Evolutionary conservation across 305 asterid genomes (phyloP).

Genomic region (Fraxinus sp.): DNA sequence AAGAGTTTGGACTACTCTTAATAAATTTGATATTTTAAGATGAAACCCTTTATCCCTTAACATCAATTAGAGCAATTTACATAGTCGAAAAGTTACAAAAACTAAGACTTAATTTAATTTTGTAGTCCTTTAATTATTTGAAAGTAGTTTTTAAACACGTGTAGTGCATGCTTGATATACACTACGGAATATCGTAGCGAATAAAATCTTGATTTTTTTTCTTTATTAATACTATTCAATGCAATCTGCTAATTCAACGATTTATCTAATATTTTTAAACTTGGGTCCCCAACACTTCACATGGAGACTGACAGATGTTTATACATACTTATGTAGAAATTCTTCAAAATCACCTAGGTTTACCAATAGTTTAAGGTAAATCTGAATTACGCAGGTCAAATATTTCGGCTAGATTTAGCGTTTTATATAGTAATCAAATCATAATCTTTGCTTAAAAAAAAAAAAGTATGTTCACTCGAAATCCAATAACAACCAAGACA

Average conservation of each 20-base stretch:
- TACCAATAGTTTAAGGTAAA: constrained; percentile 22
- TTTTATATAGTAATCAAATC: not conserved
- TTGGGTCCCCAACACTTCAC: constrained; percentile 35
- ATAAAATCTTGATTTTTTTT: not conserved
- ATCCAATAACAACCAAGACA: not conserved
- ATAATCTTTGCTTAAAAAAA: constrained; percentile 12
- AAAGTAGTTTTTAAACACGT: constrained; percentile 31
- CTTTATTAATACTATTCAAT: not conserved
- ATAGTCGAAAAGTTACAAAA: not conserved
- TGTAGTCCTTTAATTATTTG: not conserved
- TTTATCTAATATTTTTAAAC: constrained; percentile 32
- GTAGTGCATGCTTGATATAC: not conserved
- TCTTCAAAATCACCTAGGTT: constrained; percentile 21
- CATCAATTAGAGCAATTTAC: not conserved
- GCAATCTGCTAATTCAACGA: not conserved
- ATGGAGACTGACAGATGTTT: constrained; percentile 25
- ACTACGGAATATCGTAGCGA: not conserved
- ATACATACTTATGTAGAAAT: not conserved
- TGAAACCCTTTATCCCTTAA: too few species aligned
- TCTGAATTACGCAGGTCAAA: constrained; percentile 30
- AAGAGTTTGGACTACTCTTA: too few species aligned
- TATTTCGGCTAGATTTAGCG: constrained; percentile 27
- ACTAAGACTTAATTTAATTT: not conserved
- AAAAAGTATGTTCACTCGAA: not conserved
- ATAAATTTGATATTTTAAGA: too few species aligned